Evolutionary conservation across 805 yeast species (phyloP).

Genomic region (Yarrowia yakushimensis): DNA sequence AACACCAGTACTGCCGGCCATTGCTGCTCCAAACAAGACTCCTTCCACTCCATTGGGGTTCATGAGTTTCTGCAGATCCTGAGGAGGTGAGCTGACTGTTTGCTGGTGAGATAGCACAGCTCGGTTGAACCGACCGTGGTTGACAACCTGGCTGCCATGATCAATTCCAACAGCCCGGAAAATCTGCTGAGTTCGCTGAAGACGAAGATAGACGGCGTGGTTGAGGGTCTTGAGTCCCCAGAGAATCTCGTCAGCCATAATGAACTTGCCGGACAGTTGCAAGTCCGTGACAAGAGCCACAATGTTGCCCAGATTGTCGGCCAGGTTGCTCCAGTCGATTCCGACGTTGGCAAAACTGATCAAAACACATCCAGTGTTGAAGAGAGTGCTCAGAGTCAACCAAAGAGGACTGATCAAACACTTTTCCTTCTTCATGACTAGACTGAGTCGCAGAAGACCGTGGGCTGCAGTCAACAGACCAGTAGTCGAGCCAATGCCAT

Average conservation of each 20-base stretch:
- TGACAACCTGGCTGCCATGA: slow-evolving; percentile 52
- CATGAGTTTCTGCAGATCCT: slow-evolving; percentile 18
- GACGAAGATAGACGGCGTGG: slow-evolving; percentile 47
- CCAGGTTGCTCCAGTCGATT: slow-evolving; percentile 28
- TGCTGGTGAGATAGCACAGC: slow-evolving; percentile 4
- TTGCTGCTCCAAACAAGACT: slow-evolving; percentile 8
- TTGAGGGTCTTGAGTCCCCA: slow-evolving; percentile 60
- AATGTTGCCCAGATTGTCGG: slow-evolving; percentile 28
- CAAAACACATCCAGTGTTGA: slow-evolving; percentile 39
- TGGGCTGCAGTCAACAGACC: slow-evolving; percentile 38
- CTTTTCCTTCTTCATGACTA: slow-evolving; percentile 32
- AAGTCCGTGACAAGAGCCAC: slow-evolving; percentile 28
- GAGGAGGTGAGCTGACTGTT: slow-evolving; percentile 17
- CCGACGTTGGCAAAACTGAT: slow-evolving; percentile 46
- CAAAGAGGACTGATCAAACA: slow-evolving; percentile 52
- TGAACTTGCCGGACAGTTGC: slow-evolving; percentile 32
- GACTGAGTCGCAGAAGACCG: slow-evolving; percentile 36
- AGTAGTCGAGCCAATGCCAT: slow-evolving; percentile 36
- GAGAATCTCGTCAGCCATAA: slow-evolving; percentile 57
- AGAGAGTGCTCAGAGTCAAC: slow-evolving; percentile 44
- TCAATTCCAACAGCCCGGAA: slow-evolving; percentile 48
- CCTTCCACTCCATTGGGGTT: slow-evolving; percentile 11
- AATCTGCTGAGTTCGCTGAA: slow-evolving; percentile 42
- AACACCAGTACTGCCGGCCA: background rate
- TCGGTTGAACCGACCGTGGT: slow-evolving; percentile 34